Evolutionary conservation across 306 rosid genomes (phyloP).

Genomic region (Amphicarpaea edgeworthii): DNA sequence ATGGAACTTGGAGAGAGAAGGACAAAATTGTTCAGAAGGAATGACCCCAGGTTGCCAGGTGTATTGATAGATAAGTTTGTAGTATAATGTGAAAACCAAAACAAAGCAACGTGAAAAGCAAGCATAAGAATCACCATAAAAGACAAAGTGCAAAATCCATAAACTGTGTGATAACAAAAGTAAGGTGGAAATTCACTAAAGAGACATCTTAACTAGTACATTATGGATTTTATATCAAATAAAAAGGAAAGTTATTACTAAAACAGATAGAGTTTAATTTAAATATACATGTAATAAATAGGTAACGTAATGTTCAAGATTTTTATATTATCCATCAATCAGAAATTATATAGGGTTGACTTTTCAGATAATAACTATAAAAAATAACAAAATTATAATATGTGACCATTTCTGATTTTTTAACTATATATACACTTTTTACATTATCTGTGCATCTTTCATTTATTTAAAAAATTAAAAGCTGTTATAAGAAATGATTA

Average conservation of each 20-base stretch:
- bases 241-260: too few species aligned
- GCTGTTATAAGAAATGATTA: background rate
- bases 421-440: background rate
- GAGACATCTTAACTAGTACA: background rate
- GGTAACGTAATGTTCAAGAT: too few species aligned
- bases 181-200: slow-evolving; percentile 56
- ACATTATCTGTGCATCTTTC: background rate
- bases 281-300: too few species aligned
- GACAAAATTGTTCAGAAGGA: slow-evolving; percentile 55
- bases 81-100: slow-evolving; percentile 23
- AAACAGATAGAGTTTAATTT: too few species aligned
- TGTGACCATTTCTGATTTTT: background rate
- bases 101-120: slow-evolving; percentile 34
- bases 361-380: too few species aligned
- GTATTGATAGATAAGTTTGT: slow-evolving; percentile 43
- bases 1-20: slow-evolving; percentile 43
- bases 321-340: too few species aligned
- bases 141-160: slow-evolving; percentile 38
- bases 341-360: too few species aligned
- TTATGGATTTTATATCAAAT: background rate
- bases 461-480: background rate
- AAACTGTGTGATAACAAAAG: slow-evolving; percentile 66
- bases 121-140: slow-evolving; percentile 37
- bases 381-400: background rate
- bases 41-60: slow-evolving; percentile 60